Conservation (phyloP, 1,284 basidiomycete species). For the Cronartium ribicola region DNA sequence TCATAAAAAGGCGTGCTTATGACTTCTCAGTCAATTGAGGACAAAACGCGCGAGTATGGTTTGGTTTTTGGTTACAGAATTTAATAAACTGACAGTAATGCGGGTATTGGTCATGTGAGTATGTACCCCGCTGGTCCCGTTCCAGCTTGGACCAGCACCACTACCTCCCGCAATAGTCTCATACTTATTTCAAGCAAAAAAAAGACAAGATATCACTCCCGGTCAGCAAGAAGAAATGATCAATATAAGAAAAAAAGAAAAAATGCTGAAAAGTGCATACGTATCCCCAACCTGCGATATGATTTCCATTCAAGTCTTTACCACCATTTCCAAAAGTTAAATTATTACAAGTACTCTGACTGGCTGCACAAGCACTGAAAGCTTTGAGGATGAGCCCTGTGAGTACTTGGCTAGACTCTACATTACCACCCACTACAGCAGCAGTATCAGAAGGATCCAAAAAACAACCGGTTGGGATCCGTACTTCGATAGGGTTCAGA, state of each 20-base stretch:
- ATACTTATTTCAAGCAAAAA: conserved; percentile 1
- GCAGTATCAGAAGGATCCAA: conserved; percentile 71
- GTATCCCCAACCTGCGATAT: conserved; percentile 79
- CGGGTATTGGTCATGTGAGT: conserved; percentile 82
- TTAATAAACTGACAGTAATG: conserved; percentile 45
- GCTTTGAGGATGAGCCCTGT: conserved; percentile 92
- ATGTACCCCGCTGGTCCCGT: conserved; percentile 59
- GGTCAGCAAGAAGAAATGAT: conserved; percentile 43
- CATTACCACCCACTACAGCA: conserved; percentile 89
- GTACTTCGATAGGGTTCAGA: conserved; percentile 56
- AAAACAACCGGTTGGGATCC: conserved; percentile 73
- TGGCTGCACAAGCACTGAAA: conserved; percentile 85
- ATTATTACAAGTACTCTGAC: conserved; percentile 84
- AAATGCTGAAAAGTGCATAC: neutral
- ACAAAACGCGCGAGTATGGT: too few species aligned
- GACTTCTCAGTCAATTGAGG: too few species aligned
- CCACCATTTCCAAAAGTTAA: conserved; percentile 86
- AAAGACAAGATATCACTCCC: neutral
- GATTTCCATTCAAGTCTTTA: conserved; percentile 72
- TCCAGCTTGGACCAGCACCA: conserved; percentile 83
- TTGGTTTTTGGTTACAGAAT: neutral
- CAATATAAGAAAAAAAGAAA: neutral
- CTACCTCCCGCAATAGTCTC: conserved; percentile 85
- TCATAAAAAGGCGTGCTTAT: too few species aligned
- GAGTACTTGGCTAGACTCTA: conserved; percentile 84